Base-by-base conservation (phyloP, 495 filamentous ascomycete species). In the Hyphodiscus hymeniophilus region DNA sequence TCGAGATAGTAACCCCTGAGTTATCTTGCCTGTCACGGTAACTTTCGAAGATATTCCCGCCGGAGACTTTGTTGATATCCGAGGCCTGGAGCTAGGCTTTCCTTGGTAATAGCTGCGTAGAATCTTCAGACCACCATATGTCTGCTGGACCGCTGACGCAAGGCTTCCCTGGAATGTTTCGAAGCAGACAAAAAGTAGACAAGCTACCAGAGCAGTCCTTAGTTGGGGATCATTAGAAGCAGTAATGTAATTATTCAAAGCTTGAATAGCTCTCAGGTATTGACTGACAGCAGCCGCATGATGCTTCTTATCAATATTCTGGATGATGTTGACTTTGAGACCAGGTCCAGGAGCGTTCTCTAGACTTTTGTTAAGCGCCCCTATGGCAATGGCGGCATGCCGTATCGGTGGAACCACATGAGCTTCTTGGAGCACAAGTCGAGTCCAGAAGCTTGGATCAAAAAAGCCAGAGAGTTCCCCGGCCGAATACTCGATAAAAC, bases 321-420 rank as follows among this genome's bases (percentile, higher is more conserved):
- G 52, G 21, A 55, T 50, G 30, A 55, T 26, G 32, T 59, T 59
- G 26, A 53, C 52, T 31, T 59, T 59, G 5, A 55, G 17, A 28
- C 39, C 11, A 3, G 56, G 48, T 5, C 18, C 23, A 3, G 52
- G 52, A 17, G 56, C 52, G 2, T 12, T 44, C 15, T 55, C 46
- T 15, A 60, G 23, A 7, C 72, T 75, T 51, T 80, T 75, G 48
- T 82, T 82, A 18, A 82, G 65, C 0, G 79, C 76, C 32, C 77
- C 76, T 13, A 86, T 62, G 26, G 82, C 80, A 15, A 84, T 69
- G 1, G 80, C 71, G n/a, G 82, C 79, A 59, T 86, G 79, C 13
- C 76, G 70, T 38, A 86, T 77, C 7, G 76, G 67, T 2, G 77
- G 63, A 54, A 82, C 74, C 21, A 68, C 69, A 35, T 77, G 71